Evolutionary conservation across 257 asterid species (phyloP).

Genomic region (Solanum piurae): DNA sequence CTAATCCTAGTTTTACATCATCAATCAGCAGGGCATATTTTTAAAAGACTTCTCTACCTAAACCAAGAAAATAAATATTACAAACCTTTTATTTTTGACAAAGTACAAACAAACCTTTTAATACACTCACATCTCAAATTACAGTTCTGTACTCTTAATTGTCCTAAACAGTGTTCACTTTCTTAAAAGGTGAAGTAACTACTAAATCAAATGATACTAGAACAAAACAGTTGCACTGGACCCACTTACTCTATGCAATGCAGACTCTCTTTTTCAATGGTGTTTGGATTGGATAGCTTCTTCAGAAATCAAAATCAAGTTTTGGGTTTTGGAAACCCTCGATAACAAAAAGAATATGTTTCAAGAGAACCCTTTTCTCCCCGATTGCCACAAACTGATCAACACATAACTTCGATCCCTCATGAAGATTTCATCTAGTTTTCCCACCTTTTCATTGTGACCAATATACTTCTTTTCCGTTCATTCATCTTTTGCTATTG

Average conservation of each 20-base stretch:
- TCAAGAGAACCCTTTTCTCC: not conserved
- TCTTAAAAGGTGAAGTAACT: not conserved
- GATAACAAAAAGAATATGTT: not conserved
- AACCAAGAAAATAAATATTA: not conserved
- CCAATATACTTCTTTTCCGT: not conserved
- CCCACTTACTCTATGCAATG: not conserved
- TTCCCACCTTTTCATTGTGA: not conserved
- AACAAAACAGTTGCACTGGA: not conserved
- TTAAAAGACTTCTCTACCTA: not conserved
- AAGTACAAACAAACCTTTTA: not conserved
- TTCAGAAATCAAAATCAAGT: not conserved
- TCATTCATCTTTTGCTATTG: not conserved
- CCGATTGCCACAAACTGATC: not conserved
- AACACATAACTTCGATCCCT: not conserved
- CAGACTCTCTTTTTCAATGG: not conserved
- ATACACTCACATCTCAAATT: not conserved
- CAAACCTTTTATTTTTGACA: not conserved
- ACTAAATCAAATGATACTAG: not conserved
- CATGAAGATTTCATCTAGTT: not conserved
- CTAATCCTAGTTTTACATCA: not conserved
- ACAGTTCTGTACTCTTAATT: not conserved
- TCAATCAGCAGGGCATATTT: not conserved
- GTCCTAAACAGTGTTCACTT: not conserved
- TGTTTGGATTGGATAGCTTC: not conserved
- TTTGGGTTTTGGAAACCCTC: not conserved